Base-by-base conservation (phyloP, 495 filamentous ascomycete species). In the Neurospora cerealis region DNA sequence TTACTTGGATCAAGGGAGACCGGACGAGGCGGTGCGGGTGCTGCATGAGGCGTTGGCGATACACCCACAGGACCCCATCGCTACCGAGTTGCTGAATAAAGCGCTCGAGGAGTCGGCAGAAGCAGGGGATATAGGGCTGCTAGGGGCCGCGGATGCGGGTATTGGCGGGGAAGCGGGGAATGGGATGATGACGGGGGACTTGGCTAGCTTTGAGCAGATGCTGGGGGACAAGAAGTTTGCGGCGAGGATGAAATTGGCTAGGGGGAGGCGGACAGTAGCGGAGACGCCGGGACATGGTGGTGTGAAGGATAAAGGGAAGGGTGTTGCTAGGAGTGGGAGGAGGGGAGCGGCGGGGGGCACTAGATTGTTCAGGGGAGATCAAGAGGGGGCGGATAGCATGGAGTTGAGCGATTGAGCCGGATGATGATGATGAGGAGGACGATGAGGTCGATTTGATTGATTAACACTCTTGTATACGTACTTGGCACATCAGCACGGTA, bases 41-140 rank as follows among this genome's bases (percentile, higher is more conserved):
- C 82, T 92, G 32, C 91, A 93, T 76, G 90, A 95, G 83, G 93
- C 93, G 0, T 86, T 96, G 74, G 91, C 83, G 74, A 91, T 85
- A 80, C 89, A 85, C 77, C 90, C 84, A 73, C 92, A 84, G 84
- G 92, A 93, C 48, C 88, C 92, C 11, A 89, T 93, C 66, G 92
- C 92, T 5, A 93, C 91, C 13, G 92, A 93, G 72, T 80, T 95
- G 42, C 81, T 95, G 19, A 90, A 89, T 66, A 91, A 93, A 70
- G 92, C 92, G 11, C 83, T 94, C 2, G 89, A 92, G 72, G 88
- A 93, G 78, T 91, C 89, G 79, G 85, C 88, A 0, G 54, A 66
- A 5, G 24, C 79, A n/a, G 83, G 85, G 42, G 77, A 73, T 37
- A 46, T 79, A 72, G 76, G 34, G 34, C 39, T 9, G 66, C 19